Evolutionary conservation across 78 protist genomes (phyloP).

Genomic region (Dictyostelium purpureum): DNA sequence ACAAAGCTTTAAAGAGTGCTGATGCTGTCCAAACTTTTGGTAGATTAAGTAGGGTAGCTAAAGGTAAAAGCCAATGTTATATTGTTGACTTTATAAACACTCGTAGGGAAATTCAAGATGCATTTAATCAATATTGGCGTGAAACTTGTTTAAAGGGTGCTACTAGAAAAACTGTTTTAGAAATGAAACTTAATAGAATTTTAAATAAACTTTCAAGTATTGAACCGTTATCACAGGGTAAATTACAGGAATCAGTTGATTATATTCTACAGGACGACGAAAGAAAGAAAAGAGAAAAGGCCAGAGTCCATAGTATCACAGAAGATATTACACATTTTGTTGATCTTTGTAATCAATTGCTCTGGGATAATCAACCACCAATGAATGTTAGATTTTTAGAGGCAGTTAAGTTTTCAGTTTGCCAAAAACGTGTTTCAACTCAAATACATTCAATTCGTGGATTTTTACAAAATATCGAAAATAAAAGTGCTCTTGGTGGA

Average conservation of each 20-base stretch:
- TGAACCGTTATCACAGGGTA: slow-evolving; percentile 39
- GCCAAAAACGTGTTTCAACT: not conserved
- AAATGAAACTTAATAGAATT: not conserved
- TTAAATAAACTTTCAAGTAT: slow-evolving; percentile 13
- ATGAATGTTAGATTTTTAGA: slow-evolving; percentile 11
- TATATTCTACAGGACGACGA: slow-evolving; percentile 59
- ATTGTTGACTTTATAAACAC: slow-evolving; percentile 69
- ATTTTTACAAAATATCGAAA: slow-evolving; percentile 11
- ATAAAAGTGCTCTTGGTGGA: not conserved
- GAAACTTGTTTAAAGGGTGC: slow-evolving; percentile 68
- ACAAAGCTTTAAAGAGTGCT: slow-evolving; percentile 33
- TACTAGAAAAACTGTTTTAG: slow-evolving; percentile 47
- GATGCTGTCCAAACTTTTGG: slow-evolving; percentile 74
- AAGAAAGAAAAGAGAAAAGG: slow-evolving; percentile 9
- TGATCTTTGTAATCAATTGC: slow-evolving; percentile 52
- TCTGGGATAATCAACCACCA: slow-evolving; percentile 32
- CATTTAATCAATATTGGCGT: slow-evolving; percentile 61
- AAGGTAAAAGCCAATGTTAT: slow-evolving; percentile 28
- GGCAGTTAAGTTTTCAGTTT: slow-evolving; percentile 7
- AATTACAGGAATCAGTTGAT: slow-evolving; percentile 27
- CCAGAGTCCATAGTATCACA: slow-evolving; percentile 1
- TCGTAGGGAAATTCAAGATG: slow-evolving; percentile 32
- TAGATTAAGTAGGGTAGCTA: slow-evolving; percentile 31
- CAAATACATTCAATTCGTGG: slow-evolving; percentile 25
- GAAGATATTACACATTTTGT: slow-evolving; percentile 38